phyloP scores from a whole-genome alignment of 108 stramenopile species.

The Aureococcus anophagefferens region DNA sequence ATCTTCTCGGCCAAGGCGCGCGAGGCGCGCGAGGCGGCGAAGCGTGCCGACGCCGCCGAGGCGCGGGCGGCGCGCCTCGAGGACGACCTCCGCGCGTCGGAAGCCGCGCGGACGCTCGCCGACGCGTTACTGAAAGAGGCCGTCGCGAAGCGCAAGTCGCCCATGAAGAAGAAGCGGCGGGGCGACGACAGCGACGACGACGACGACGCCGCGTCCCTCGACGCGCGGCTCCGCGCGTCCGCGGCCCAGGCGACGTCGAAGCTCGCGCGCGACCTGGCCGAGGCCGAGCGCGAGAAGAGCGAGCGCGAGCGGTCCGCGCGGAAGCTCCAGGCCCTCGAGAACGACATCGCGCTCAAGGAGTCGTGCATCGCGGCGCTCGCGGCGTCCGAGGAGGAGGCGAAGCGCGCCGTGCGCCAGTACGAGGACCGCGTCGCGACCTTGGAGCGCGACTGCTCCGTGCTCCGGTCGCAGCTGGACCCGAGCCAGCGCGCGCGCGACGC shows the following conservation, averaged over 20 bases:
- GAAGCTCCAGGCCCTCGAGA: neutral
- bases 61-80: too few species aligned
- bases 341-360: neutral
- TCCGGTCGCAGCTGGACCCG: neutral
- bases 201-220: neutral
- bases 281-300: too few species aligned
- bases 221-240: neutral
- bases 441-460: neutral
- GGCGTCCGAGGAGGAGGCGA: neutral
- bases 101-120: too few species aligned
- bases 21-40: too few species aligned
- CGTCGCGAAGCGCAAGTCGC: too few species aligned
- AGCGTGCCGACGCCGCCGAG: too few species aligned
- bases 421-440: neutral
- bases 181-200: neutral
- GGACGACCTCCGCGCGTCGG: too few species aligned
- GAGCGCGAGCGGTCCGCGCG: neutral
- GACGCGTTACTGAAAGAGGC: too few species aligned
- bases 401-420: neutral
- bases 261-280: too few species aligned
- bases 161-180: too few species aligned
- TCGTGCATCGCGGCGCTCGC: neutral
- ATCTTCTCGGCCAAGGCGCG: neutral
- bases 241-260: too few species aligned
- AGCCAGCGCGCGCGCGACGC: too few species aligned